Evolutionary conservation across 805 yeast genomes (phyloP), one percentile per base, ranked within the genome.

Genomic region (Dipodascus geniculatus): DNA sequence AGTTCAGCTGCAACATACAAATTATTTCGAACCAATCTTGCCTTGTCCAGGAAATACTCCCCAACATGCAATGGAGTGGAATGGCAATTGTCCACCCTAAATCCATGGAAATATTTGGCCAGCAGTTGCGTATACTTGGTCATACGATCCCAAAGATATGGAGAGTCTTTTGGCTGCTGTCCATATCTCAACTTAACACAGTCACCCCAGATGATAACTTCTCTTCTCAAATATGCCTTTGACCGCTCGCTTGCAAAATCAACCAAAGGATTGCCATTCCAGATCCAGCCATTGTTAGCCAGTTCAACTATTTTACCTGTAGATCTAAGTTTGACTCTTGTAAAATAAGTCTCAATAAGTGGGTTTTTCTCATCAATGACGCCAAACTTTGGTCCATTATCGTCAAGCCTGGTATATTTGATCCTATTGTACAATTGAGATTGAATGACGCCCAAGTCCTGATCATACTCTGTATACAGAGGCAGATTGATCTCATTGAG

Each of bases 281-380:
- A 91, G 54, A 93, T 88, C 97, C 98, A 91, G 49, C 99, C 99
- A 63, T 93, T 91, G 65, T 93, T 93, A 2, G 96, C 98, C 55
- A 91, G 71, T 2, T 68, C 71, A 4, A 64, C 59, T 71, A 82
- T 83, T 42, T 76, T 73, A 2, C 89, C 91, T 50, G 73, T 72
- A 2, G 64, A 64, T 0, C 69, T 66, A 50, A 67, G 76, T 1
- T 60, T 65, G 60, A 90, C 80, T 55, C 89, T 73, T 1, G 97
- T 88, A 67, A 93, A 91, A 68, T 91, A 91, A 2, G 90, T 82
- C 67, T 91, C 98, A 1, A 86, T 78, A 42, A 91, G 72, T 0
- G 96, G 96, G 2, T 70, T 64, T 2, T 71, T 61, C 2, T 69
- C 67, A 14, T 79, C 77, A 50, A 87, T 74, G 17, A 52, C 48